Base-by-base conservation (phyloP, 257 asterid species). In the Leptodermis oblonga region DNA sequence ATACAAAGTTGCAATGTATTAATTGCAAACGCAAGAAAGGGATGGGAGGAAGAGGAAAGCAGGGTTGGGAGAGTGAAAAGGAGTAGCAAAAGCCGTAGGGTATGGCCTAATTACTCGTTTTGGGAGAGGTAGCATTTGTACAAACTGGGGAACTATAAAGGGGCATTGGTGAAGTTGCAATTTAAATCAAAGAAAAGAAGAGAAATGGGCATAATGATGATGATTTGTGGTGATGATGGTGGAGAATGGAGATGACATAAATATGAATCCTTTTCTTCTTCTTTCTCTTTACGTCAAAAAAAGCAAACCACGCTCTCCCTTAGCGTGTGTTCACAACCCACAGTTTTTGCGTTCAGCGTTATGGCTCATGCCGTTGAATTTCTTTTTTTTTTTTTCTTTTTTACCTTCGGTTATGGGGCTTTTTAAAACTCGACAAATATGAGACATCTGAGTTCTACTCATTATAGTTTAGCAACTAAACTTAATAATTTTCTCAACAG, bases 11-110 rank as follows among this genome's bases (percentile, higher is more conserved):
- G 79, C 46, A 82, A 53, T 81, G 86, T 83, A 86, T 82, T 90
- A 71, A 88, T 79, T 80, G 86, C 78, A 68, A 76, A 80, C 82
- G 88, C 94, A 85, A 79, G 94, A 78, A 84, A 82, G n/a, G 76
- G 56, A 25, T 26, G 72, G 7, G 41, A 12, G 48, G 77, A 43
- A 72, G 53, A 66, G 62, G n/a, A n/a, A n/a, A n/a, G n/a, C n/a
- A 76, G 37, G 76, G 70, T 68, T 22, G 76, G 36, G 68, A n/a
- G 9, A 46, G 65, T n/a, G 39, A 43, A 64, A 37, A 15, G 54
- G n/a, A 13, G 61, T 1, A 10, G 26, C 4, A 14, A n/a, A 46
- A 25, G 46, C 4, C 28, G 46, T 60, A 34, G 74, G 22, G 31
- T 25, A 7, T 11, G 31, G 39, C 28, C n/a, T 52, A 18, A 33